phyloP scores from a whole-genome alignment of 192 early-diverging fungal species.

The Podila verticillata region DNA sequence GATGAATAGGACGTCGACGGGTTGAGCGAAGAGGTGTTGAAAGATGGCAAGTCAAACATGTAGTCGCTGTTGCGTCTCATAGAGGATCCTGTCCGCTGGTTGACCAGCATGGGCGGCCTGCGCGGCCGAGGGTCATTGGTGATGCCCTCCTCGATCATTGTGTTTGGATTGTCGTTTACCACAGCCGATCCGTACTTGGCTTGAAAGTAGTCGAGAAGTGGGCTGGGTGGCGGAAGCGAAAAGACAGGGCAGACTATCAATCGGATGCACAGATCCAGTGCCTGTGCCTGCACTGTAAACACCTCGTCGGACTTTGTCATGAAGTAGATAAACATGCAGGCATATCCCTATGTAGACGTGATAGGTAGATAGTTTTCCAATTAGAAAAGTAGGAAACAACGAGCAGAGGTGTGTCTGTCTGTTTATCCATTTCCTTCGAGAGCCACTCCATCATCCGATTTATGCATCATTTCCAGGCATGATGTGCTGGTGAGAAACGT shows the following conservation, averaged over 20 bases:
- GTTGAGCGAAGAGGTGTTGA: no score
- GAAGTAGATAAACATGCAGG: conserved; percentile 37
- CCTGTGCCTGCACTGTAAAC: conserved; percentile 27
- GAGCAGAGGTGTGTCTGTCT: background rate
- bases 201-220: conserved; percentile 28
- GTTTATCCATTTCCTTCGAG: no score
- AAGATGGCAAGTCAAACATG: conserved; percentile 2
- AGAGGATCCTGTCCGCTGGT: background rate
- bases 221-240: conserved; percentile 37
- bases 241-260: conserved; percentile 35
- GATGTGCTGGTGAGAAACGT: no score
- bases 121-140: conserved; percentile 39
- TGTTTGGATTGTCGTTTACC: conserved; percentile 24
- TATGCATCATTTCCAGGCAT: no score
- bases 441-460: no score
- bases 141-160: conserved; percentile 48
- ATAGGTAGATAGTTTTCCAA: no score
- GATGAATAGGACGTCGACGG: no score
- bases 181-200: conserved; percentile 26
- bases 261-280: conserved; percentile 40
- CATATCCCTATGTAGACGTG: conserved; percentile 16
- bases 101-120: conserved; percentile 33
- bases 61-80: conserved; percentile 8
- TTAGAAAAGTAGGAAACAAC: background rate
- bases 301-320: conserved; percentile 29